phyloP scores from a whole-genome alignment of 495 filamentous ascomycete species.

The Talaromyces proteolyticus region DNA sequence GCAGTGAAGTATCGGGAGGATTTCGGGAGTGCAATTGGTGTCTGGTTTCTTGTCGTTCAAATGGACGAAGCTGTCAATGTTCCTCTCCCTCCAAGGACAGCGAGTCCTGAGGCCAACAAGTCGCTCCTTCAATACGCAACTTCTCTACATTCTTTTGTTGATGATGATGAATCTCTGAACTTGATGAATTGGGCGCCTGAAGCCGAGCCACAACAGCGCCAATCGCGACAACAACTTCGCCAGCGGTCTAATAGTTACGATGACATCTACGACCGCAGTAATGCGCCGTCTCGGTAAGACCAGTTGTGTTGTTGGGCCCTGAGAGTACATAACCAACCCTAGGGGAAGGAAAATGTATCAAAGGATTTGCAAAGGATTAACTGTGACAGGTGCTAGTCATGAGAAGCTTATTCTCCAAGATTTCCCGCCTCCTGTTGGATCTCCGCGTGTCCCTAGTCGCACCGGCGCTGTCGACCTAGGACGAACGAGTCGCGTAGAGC shows the following conservation, averaged over 20 bases:
- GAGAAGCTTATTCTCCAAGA: neutral
- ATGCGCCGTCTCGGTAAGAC: neutral
- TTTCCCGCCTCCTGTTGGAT: neutral
- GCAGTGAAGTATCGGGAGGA: too few species aligned
- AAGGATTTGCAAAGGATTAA: neutral
- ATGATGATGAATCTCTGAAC: neutral
- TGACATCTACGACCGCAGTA: neutral
- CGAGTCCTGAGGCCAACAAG: neutral
- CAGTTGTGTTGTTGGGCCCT: neutral
- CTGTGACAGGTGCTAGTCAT: neutral
- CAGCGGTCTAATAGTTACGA: neutral
- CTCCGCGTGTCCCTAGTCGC: neutral
- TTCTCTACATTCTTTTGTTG: slow-evolving; percentile 1
- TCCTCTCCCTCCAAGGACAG: neutral
- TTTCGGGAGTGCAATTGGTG: too few species aligned
- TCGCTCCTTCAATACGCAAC: neutral
- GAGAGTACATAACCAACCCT: neutral
- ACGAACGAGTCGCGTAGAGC: neutral
- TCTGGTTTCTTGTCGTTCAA: neutral
- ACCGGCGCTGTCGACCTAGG: neutral
- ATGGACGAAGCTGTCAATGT: slow-evolving; percentile 5
- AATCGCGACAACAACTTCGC: neutral
- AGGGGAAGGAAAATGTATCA: too few species aligned
- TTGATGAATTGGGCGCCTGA: neutral
- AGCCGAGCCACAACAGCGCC: neutral